A percentile compares a stretch with the other conserved stretches of the same genome.
phyloP scores from a whole-genome alignment of 106 monocot species.

The Allium sativum region DNA sequence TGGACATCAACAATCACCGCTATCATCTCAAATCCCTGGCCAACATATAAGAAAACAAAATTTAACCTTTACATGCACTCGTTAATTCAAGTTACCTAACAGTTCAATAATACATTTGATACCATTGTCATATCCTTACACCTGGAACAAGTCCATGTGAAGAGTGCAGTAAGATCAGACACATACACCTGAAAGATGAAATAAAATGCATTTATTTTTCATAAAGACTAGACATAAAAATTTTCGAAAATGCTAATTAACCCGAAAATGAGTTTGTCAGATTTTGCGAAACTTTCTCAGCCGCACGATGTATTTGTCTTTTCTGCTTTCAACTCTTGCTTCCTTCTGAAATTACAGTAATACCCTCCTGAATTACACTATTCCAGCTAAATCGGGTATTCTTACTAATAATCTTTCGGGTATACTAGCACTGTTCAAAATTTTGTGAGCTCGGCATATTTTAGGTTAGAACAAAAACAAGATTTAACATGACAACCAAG shows the following conservation, averaged over 20 bases:
- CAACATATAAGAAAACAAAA: too few relatives aligned
- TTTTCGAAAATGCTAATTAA: neutral
- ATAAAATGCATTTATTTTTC: neutral
- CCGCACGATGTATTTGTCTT: too few relatives aligned
- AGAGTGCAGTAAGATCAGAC: slow-evolving; percentile 64
- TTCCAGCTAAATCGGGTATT: too few relatives aligned
- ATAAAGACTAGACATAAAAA: neutral
- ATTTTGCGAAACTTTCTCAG: too few relatives aligned
- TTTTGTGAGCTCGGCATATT: too few relatives aligned
- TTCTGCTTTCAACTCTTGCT: too few relatives aligned
- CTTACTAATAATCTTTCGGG: neutral
- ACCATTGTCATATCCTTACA: slow-evolving; percentile 72
- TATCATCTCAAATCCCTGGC: slow-evolving; percentile 82
- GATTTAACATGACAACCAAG: too few relatives aligned
- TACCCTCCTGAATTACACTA: too few relatives aligned
- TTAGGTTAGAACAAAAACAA: too few relatives aligned
- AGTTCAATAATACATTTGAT: slow-evolving; percentile 1
- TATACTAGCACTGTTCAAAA: too few relatives aligned
- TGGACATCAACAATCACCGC: slow-evolving; percentile 85
- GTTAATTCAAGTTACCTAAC: neutral
- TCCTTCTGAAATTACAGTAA: too few relatives aligned
- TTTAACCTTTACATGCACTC: neutral
- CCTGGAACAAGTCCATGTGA: slow-evolving; percentile 81
- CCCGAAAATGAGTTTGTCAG: neutral
- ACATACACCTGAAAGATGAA: slow-evolving; percentile 66